Base-by-base conservation (phyloP, 1,139 yeast species). In the Protomyces gravidus region DNA sequence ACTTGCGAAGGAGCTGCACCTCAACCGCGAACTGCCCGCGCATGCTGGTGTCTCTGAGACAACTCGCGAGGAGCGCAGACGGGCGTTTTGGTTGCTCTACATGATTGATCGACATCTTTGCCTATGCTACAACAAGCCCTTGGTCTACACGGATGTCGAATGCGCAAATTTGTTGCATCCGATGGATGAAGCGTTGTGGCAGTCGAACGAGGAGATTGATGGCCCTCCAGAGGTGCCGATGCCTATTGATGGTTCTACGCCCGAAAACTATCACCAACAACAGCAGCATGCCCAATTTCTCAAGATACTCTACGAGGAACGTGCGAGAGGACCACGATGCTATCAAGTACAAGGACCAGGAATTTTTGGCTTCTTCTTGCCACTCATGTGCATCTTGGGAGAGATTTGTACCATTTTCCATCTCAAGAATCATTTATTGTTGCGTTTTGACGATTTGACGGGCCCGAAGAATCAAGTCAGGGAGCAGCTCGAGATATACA, bases 81-180 rank as follows among this genome's bases (percentile, higher is more conserved):
- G 79, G 26, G 68, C 73, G 0, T 76, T 78, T 78, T 75, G 78
- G 78, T 68, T 74, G 5, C 63, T 76, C 27, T 76, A 72, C 62
- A 68, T 73, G 59, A 67, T 76, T 25, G 79, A 76, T 63, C 68
- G 77, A n/a, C 72, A 75, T 62, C 67, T 75, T 5, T 73, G 75
- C 0, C 66, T 76, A 48, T 72, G 76, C 52, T 74, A 74, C 64
- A 75, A 74, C 62, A 65, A 72, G 5, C 71, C 73, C 2, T 62
- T 71, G 32, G 65, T 69, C 3, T 67, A 74, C 25, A 64, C 70
- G 11, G 78, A 76, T 61, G 64, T 69, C 3, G 76, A 72, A 58
- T 70, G 72, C 25, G 58, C 64, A 53, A 70, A 68, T 5, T 60
- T 75, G 21, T 72, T 65, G 61, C 67, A 70, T 9, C 78, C 78